Evolutionary conservation across 2,329 filamentous ascomycete genomes (phyloP), one percentile per base, ranked within the genome.

Genomic region (Xylariaceae sp.): DNA sequence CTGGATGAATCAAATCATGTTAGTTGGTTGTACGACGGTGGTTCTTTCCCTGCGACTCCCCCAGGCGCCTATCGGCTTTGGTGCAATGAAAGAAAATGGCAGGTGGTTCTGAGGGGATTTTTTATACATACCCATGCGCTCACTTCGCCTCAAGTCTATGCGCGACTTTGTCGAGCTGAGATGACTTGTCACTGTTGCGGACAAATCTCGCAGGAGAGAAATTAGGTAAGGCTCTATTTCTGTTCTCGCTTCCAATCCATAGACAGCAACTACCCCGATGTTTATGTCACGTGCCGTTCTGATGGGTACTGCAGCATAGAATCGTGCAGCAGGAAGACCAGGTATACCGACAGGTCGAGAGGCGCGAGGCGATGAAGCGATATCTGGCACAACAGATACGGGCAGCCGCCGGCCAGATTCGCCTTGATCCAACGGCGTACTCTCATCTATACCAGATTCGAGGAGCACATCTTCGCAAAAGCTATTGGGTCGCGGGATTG

Each of bases 311-410:
- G 51, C 55, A n/a, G 56, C 56, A 34, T 57, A 60, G 38, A 61
- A 61, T 12, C 57, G 48, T 11, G 31, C 16, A 22, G 10, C 22
- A 6, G 46, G 38, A 13, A 16, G 18, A n/a, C 14, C 16, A 12
- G 18, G 17, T 2, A 19, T 16, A 36, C 19, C 9, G n/a, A 11
- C 11, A 19, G 13, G n/a, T 16, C 12, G 19, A n/a, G 18, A 6
- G 10, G 41, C 31, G 7, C 36, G 19, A 16, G 36, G 11, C 13
- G 34, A n/a, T 10, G 46, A 13, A 10, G 46, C 56, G 1, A 76
- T 60, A 45, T 77, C 69, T 0, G 63, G 55, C 2, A 74, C 57
- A 0, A 73, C 51, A 0, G 64, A 61, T 0, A 75, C 61, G 0
- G 71, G 69, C 0, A 75, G 38, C 22, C 22, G 22, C 22, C 7